Percentiles rank a stretch among this genome's conserved stretches.
These are phyloP conservation scores for Catunica adiposa DNA, from an alignment of 2,329 filamentous ascomycete species.

Conservation along the genomic window DNA sequence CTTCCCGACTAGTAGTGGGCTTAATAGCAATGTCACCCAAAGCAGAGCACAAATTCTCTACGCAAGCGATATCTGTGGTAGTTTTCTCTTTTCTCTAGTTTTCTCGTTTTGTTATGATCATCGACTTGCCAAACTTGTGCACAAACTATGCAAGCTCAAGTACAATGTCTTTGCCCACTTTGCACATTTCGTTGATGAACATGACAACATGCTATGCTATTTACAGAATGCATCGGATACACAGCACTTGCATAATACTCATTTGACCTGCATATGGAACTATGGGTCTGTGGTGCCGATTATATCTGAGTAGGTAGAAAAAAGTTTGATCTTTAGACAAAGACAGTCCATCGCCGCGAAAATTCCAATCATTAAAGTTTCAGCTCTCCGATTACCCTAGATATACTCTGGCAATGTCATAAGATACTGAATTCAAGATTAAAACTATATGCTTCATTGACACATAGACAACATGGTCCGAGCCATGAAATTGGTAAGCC, in stretches of 20 bases:
- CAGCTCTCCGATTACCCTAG: background rate
- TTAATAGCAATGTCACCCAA: no score
- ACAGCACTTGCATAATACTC: background rate
- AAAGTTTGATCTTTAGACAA: no score
- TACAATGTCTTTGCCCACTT: background rate
- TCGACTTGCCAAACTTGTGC: background rate
- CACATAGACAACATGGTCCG: background rate
- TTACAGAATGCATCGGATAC: background rate
- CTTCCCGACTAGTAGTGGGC: no score
- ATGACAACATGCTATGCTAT: background rate
- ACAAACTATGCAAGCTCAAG: background rate
- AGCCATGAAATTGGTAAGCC: background rate
- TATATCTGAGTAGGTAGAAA: no score
- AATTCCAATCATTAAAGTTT: no score
- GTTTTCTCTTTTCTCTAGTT: background rate
- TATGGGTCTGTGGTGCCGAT: no score
- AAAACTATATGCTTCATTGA: background rate
- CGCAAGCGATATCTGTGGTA: background rate
- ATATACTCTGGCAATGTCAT: background rate
- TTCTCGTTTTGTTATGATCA: background rate
- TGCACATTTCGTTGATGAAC: background rate
- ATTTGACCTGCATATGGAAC: no score
- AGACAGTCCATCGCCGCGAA: no score
- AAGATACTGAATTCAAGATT: no score
- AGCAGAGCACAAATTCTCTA: no score